Conservation (phyloP, 2,329 filamentous ascomycete species). For the Cladosporium sp. region DNA sequence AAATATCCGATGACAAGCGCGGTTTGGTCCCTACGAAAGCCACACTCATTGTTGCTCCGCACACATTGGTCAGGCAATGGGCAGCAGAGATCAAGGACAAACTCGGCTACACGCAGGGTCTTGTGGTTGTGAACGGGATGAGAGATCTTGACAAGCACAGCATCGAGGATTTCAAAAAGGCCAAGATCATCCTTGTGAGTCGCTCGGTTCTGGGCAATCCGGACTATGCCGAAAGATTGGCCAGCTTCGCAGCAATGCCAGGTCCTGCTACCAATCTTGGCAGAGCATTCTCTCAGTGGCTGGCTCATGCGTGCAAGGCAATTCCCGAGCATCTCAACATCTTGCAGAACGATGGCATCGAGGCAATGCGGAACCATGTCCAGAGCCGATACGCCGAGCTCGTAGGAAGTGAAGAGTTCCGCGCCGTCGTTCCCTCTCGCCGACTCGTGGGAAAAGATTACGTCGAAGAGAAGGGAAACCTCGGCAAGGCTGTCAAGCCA, state of each 20-base stretch:
- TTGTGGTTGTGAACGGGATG: constrained; percentile 48
- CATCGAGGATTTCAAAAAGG: constrained; percentile 48
- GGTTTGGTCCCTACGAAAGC: constrained; percentile 51
- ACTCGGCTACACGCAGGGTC: constrained; percentile 41
- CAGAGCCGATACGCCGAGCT: constrained; percentile 27
- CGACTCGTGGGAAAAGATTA: constrained; percentile 31
- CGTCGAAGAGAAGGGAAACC: constrained; percentile 21
- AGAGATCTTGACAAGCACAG: constrained; percentile 43
- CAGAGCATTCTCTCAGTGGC: constrained; percentile 57
- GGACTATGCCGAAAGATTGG: constrained; percentile 52
- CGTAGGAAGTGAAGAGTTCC: constrained; percentile 38
- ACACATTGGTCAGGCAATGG: constrained; percentile 61
- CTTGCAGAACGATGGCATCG: constrained; percentile 35
- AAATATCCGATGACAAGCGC: constrained; percentile 16
- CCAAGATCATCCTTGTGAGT: constrained; percentile 58
- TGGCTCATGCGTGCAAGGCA: constrained; percentile 36
- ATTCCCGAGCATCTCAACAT: constrained; percentile 46
- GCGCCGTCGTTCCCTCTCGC: constrained; percentile 41
- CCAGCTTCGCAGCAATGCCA: constrained; percentile 52
- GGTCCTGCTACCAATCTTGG: constrained; percentile 42
- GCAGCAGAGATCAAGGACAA: constrained; percentile 51
- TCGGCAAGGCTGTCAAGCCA: constrained; percentile 20
- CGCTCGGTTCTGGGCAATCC: constrained; percentile 50
- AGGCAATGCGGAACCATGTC: constrained; percentile 34
- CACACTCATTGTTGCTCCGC: constrained; percentile 61